phyloP scores from a whole-genome alignment of 129 eudicot genomes.

The Centrapalus pauciflorus region DNA sequence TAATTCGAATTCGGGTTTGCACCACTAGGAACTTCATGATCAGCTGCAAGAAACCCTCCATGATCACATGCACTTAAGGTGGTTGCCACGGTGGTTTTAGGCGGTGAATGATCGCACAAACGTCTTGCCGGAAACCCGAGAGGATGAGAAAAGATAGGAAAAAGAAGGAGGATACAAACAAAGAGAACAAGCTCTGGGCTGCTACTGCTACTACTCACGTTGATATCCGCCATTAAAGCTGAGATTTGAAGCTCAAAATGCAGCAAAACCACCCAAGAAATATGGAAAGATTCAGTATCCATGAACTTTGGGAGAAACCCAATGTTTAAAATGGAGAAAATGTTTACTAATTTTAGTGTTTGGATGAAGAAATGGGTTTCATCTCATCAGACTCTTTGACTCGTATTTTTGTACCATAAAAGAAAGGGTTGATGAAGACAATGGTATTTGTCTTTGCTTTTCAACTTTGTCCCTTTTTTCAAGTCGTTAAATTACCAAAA shows the following conservation, averaged over 20 bases:
- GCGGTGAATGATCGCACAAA: background rate
- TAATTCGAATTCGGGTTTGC: constrained; percentile 28
- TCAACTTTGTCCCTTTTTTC: background rate
- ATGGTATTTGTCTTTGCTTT: constrained; percentile 8
- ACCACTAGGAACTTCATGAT: constrained; percentile 26
- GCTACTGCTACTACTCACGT: no score
- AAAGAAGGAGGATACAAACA: constrained; percentile 10
- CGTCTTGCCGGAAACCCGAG: constrained; percentile 8
- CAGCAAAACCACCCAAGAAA: constrained; percentile 3
- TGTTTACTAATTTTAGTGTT: constrained; percentile 2
- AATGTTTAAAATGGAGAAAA: constrained; percentile 6
- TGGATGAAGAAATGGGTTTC: constrained; percentile 11
- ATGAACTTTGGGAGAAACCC: constrained; percentile 27
- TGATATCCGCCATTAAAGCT: constrained; percentile 11
- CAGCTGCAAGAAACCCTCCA: background rate
- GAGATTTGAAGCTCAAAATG: background rate
- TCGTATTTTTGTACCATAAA: constrained; percentile 12
- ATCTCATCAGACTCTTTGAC: background rate
- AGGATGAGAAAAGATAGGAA: constrained; percentile 21
- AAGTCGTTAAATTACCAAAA: background rate
- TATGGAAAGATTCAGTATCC: constrained; percentile 1
- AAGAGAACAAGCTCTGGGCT: constrained; percentile 2
- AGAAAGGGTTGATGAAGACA: constrained; percentile 15
- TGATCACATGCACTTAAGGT: background rate
- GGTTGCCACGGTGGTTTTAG: background rate